Conservation (phyloP, 1,139 yeast genomes). For the Diutina neorugosa region DNA sequence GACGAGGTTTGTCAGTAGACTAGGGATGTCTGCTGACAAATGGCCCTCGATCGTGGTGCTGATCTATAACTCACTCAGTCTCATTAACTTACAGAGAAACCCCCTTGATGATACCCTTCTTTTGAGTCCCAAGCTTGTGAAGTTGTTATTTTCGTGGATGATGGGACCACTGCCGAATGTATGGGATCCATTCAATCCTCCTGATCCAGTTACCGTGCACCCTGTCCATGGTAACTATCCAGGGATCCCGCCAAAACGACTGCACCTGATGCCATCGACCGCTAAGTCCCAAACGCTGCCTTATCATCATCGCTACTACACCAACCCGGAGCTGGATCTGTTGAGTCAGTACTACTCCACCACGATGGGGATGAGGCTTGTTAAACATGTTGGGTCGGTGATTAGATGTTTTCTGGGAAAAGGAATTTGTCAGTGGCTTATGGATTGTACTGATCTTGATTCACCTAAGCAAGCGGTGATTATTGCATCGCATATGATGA, state of each 20-base stretch:
- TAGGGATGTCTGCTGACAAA: conserved; percentile 34
- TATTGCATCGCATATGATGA: conserved; percentile 46
- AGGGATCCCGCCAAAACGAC: background rate
- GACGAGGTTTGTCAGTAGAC: conserved; percentile 42
- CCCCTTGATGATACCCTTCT: conserved; percentile 46
- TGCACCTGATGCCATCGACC: background rate
- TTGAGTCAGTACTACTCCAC: conserved; percentile 70
- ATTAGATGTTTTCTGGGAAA: conserved; percentile 55
- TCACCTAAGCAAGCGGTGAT: conserved; percentile 47
- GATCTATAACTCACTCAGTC: conserved; percentile 56
- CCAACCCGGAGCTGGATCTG: conserved; percentile 83
- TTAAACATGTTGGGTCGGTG: conserved; percentile 18
- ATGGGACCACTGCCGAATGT: conserved; percentile 61
- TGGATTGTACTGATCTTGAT: conserved; percentile 76
- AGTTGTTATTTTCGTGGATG: conserved; percentile 48
- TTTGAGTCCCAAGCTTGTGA: conserved; percentile 53
- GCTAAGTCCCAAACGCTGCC: conserved; percentile 34
- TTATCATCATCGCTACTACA: conserved; percentile 63
- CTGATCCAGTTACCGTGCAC: background rate
- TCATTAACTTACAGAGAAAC: conserved; percentile 61
- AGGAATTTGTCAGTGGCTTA: conserved; percentile 74
- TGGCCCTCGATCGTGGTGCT: conserved; percentile 40
- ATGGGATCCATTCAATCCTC: conserved; percentile 12
- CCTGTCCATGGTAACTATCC: background rate
- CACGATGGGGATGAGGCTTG: conserved; percentile 52